Evolutionary conservation across 768 basidiomycete genomes (phyloP).

Genomic region (Podaxis mareebaensis): DNA sequence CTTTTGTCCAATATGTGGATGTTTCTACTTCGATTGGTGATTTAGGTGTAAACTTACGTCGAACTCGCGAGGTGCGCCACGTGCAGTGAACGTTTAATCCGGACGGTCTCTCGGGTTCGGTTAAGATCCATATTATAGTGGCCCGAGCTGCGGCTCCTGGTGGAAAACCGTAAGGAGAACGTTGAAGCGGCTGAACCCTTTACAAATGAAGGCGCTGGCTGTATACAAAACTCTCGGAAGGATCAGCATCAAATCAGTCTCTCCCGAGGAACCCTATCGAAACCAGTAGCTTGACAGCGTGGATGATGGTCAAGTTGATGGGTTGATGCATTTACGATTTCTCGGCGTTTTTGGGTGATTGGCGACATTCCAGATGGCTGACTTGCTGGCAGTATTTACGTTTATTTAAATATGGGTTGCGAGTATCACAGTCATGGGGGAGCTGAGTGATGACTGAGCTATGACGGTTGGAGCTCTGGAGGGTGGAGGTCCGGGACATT

Average conservation of each 20-base stretch:
- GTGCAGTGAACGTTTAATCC: not conserved
- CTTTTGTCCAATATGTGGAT: not conserved
- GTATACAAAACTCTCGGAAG: not conserved
- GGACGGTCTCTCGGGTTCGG: not conserved
- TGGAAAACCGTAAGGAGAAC: not conserved
- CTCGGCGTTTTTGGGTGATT: not conserved
- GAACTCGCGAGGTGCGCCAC: not conserved
- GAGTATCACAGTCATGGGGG: not conserved
- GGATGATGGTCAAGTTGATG: not conserved
- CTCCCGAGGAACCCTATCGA: not conserved
- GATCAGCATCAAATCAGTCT: not conserved
- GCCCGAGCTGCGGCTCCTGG: not conserved
- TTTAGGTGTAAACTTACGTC: not conserved
- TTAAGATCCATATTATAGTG: not conserved
- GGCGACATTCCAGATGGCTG: not conserved
- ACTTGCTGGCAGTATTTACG: not conserved
- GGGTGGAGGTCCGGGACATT: no score
- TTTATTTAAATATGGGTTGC: not conserved
- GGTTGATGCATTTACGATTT: not conserved
- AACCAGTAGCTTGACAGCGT: not conserved
- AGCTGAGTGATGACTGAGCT: not conserved
- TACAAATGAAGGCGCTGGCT: conserved; percentile 5
- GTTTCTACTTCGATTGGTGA: not conserved
- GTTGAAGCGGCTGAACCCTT: not conserved
- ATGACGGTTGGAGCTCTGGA: not conserved